Evolutionary conservation across 257 asterid species (phyloP).

Genomic region (Fraxinus cuspidata): DNA sequence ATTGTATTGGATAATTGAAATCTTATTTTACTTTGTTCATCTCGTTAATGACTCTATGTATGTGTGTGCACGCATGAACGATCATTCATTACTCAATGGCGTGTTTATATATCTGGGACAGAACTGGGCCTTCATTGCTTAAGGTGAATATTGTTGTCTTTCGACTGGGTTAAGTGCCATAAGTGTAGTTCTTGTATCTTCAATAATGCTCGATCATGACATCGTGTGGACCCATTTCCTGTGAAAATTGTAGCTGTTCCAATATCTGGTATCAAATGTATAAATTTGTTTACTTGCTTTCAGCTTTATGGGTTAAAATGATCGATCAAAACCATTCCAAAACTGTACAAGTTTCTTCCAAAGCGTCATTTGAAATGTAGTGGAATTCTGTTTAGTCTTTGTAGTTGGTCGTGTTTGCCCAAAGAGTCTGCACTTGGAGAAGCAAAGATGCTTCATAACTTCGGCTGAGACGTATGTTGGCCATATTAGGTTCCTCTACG

Average conservation of each 20-base stretch:
- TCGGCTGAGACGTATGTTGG: not conserved
- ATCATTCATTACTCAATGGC: not conserved
- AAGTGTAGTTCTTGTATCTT: not conserved
- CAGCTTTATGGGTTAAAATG: not conserved
- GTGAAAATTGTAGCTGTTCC: not conserved
- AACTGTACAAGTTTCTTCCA: not conserved
- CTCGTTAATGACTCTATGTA: not conserved
- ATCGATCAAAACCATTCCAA: not conserved
- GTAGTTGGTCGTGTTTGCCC: not conserved
- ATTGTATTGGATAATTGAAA: not conserved
- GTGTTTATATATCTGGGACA: not conserved
- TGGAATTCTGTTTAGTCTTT: not conserved
- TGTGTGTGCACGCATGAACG: not conserved
- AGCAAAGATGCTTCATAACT: not conserved
- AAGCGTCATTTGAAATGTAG: not conserved
- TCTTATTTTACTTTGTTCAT: not conserved
- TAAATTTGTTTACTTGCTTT: not conserved
- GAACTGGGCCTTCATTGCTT: not conserved
- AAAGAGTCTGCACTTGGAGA: not conserved
- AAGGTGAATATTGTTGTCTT: not conserved
- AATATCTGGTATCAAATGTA: not conserved
- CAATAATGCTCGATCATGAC: not conserved
- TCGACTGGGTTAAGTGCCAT: not conserved
- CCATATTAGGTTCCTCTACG: not conserved
- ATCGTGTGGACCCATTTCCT: not conserved